phyloP scores from a whole-genome alignment of 768 basidiomycete species.

The Dioszegia crocea region DNA sequence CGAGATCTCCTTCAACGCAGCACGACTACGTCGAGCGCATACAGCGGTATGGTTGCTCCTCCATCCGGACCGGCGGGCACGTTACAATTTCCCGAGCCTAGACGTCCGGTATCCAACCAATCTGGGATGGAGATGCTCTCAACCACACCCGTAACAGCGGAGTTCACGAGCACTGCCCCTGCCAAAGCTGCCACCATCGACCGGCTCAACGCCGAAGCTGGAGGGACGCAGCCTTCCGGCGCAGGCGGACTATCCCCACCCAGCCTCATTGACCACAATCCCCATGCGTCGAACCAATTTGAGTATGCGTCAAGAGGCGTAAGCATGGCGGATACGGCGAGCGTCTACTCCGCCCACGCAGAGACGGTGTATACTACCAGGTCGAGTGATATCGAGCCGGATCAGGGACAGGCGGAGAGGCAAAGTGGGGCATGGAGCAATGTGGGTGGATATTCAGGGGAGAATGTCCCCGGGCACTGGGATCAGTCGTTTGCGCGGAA shows the following conservation, averaged over 20 bases:
- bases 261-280: neutral
- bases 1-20: neutral
- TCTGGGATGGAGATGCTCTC: neutral
- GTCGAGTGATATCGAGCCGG: neutral
- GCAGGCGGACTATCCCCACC: too few species aligned
- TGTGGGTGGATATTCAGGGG: too few species aligned
- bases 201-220: neutral
- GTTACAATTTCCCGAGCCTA: neutral
- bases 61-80: neutral
- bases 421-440: neutral
- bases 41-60: neutral
- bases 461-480: too few species aligned
- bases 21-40: neutral
- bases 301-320: slow-evolving; percentile 4
- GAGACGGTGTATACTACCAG: neutral
- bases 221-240: too few species aligned
- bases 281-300: slow-evolving; percentile 5
- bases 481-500: slow-evolving; percentile 11
- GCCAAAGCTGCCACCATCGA: neutral
- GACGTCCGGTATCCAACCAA: neutral
- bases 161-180: neutral
- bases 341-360: neutral
- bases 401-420: neutral
- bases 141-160: neutral
- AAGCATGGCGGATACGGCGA: neutral